Conservation (phyloP, 2,329 filamentous ascomycete species). For the Fusarium acutatum region DNA sequence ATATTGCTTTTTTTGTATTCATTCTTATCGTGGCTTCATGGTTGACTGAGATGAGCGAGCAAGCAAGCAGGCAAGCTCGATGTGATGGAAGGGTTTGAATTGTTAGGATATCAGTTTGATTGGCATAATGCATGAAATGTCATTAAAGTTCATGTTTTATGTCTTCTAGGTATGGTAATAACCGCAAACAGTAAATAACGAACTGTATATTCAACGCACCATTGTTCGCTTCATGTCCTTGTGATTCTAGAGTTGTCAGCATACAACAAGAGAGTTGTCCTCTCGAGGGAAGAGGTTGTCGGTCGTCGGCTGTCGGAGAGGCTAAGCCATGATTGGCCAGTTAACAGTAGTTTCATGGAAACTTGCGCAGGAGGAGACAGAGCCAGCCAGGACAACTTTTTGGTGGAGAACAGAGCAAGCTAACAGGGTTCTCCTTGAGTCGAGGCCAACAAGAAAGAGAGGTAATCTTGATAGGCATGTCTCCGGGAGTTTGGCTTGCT, state of each 20-base stretch:
- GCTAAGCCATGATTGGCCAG: conserved; percentile 41
- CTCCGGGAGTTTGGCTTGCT: neutral
- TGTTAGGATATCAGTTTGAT: conserved; percentile 40
- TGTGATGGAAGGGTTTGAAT: conserved; percentile 14
- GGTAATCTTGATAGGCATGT: conserved; percentile 11
- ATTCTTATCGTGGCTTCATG: conserved; percentile 16
- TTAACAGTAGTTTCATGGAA: conserved; percentile 26
- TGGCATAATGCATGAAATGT: conserved; percentile 38
- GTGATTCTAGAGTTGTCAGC: conserved; percentile 24
- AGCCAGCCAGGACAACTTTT: neutral
- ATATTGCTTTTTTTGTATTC: conserved; percentile 19
- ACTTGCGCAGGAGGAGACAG: conserved; percentile 2
- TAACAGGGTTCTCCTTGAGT: conserved; percentile 26
- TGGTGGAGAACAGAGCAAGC: conserved; percentile 20
- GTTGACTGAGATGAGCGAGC: conserved; percentile 9
- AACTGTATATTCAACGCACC: neutral
- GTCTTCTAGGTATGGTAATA: conserved; percentile 10
- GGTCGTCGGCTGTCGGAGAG: conserved; percentile 39
- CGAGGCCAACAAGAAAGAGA: conserved; percentile 7
- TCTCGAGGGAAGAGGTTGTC: conserved; percentile 36
- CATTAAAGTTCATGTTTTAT: conserved; percentile 19
- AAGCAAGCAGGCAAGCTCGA: conserved; percentile 13
- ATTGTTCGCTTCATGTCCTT: conserved; percentile 22
- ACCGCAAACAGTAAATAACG: neutral
- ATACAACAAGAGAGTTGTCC: conserved; percentile 21